A percentile compares a stretch with the other conserved stretches of the same genome.
These are phyloP conservation scores for Wakefieldia striispora DNA, from an alignment of 768 basidiomycete species.

Conservation along the genomic window DNA sequence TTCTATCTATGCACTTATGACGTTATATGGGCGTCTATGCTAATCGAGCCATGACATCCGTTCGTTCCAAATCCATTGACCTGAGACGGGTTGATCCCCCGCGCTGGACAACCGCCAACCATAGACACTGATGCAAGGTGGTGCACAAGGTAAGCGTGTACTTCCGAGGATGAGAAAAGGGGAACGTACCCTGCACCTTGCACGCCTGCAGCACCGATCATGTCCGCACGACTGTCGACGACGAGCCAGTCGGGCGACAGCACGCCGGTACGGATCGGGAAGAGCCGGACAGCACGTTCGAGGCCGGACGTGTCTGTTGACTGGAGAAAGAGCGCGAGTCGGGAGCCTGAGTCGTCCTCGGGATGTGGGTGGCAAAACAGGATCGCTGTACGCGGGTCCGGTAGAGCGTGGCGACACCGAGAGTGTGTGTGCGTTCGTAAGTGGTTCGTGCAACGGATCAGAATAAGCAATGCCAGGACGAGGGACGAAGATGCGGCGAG, in stretches of 20 bases:
- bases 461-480: not conserved
- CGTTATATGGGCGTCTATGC: constrained; percentile 25
- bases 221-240: constrained; percentile 50
- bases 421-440: no score
- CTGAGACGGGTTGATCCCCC: constrained; percentile 23
- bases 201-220: constrained; percentile 68
- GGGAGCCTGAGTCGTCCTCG: constrained; percentile 22
- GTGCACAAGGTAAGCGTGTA: constrained; percentile 1
- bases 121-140: constrained; percentile 16
- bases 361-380: constrained; percentile 54
- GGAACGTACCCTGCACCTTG: constrained; percentile 69
- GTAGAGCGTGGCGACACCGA: no score
- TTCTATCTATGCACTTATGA: constrained; percentile 23
- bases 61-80: constrained; percentile 46
- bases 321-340: constrained; percentile 53
- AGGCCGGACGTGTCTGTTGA: constrained; percentile 55
- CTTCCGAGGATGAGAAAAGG: no score
- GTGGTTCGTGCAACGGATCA: not conserved
- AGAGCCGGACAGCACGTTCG: constrained; percentile 68
- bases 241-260: constrained; percentile 77
- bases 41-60: constrained; percentile 50
- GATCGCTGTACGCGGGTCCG: constrained; percentile 34
- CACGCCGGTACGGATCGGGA: constrained; percentile 83
- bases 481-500: not conserved
- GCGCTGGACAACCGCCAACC: constrained; percentile 10